Evolutionary conservation across 2,329 filamentous ascomycete genomes (phyloP).

Genomic region (Cytospora schulzeri): DNA sequence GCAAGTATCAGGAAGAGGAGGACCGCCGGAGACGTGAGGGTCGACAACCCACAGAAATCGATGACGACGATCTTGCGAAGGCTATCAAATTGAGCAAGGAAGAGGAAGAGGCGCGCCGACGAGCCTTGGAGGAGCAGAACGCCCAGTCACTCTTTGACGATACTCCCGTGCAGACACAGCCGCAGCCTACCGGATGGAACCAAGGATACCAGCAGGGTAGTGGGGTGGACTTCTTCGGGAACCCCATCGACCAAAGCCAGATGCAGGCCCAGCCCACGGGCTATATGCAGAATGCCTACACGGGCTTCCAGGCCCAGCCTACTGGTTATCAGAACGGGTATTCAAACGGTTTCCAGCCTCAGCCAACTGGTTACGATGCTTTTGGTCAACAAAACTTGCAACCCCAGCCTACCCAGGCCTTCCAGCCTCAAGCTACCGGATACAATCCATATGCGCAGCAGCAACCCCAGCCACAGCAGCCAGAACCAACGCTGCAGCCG

Average conservation of each 20-base stretch:
- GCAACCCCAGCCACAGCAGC: slow-evolving; percentile 52
- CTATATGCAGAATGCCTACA: slow-evolving; percentile 61
- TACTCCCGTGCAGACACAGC: slow-evolving; percentile 64
- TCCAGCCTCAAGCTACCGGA: slow-evolving; percentile 55
- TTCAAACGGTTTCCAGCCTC: slow-evolving; percentile 68
- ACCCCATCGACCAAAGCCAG: slow-evolving; percentile 80
- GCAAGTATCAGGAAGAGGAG: slow-evolving; percentile 92
- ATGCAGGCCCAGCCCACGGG: slow-evolving; percentile 80
- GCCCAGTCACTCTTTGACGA: slow-evolving; percentile 89
- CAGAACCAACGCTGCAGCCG: slow-evolving; percentile 66
- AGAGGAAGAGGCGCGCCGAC: slow-evolving; percentile 86
- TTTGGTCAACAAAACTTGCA: slow-evolving; percentile 60
- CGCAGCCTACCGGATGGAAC: slow-evolving; percentile 87
- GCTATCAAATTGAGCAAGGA: slow-evolving; percentile 93
- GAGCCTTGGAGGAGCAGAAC: slow-evolving; percentile 85
- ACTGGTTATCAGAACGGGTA: slow-evolving; percentile 65
- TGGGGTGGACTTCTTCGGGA: slow-evolving; percentile 95
- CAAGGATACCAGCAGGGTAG: slow-evolving; percentile 97
- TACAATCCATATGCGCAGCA: slow-evolving; percentile 56
- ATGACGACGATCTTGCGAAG: slow-evolving; percentile 90
- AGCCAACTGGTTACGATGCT: slow-evolving; percentile 69
- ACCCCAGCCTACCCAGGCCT: slow-evolving; percentile 40
- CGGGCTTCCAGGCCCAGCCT: slow-evolving; percentile 51
- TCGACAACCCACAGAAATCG: slow-evolving; percentile 54
- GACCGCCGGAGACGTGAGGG: slow-evolving; percentile 74